phyloP scores from a whole-genome alignment of 208 protist species.

The Acanthamoeba healyi region DNA sequence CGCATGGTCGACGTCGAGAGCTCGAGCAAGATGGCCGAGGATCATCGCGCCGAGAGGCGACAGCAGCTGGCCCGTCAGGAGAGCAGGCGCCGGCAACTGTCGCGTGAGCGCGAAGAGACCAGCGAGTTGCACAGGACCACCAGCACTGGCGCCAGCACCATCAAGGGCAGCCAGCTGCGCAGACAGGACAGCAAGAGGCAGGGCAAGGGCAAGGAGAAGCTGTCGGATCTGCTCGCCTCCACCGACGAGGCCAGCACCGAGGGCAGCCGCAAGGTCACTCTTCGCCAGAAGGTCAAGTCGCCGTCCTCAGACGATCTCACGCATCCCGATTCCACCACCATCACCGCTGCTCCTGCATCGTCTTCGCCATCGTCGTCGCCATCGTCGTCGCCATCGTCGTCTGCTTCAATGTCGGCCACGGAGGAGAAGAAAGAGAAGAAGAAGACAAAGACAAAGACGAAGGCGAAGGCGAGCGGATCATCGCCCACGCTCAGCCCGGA shows the following conservation, averaged over 20 bases:
- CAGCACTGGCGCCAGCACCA: no score
- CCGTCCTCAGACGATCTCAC: neutral
- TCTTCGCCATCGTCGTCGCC: neutral
- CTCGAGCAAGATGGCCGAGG: neutral
- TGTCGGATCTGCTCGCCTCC: neutral
- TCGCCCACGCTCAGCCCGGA: no score
- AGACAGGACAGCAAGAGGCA: neutral
- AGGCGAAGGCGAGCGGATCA: neutral
- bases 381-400: neutral
- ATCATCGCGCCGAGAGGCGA: no score
- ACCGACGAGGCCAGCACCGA: neutral
- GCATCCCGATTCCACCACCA: neutral
- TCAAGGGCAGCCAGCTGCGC: no score
- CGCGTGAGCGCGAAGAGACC: no score
- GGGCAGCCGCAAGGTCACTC: no score
- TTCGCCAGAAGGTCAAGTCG: neutral
- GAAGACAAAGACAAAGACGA: neutral
- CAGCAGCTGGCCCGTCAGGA: no score
- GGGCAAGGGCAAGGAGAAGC: neutral
- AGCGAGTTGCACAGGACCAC: no score
- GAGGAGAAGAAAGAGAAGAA: neutral
- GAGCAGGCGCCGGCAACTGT: no score
- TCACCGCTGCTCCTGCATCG: neutral
- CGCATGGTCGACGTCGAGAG: neutral
- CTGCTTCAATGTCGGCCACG: neutral